Evolutionary conservation across 2,329 filamentous ascomycete genomes (phyloP).

Genomic region (Penicillium concentricum): DNA sequence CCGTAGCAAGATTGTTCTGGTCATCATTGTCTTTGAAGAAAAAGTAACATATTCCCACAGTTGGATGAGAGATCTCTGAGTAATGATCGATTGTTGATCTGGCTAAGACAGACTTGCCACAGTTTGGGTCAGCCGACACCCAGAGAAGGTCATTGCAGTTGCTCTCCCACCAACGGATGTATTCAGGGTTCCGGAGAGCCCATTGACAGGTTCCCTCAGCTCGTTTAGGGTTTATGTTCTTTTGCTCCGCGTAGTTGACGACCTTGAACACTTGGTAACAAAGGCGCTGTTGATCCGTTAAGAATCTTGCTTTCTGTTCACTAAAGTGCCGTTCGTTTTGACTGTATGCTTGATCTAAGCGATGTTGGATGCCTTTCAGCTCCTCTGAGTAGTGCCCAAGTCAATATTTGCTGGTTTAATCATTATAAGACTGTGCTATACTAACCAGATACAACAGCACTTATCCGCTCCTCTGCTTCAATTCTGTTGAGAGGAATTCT

Average conservation of each 20-base stretch:
- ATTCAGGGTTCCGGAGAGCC: conserved; percentile 29
- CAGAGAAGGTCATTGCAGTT: conserved; percentile 32
- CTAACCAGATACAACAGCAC: too few species aligned
- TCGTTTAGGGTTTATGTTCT: conserved; percentile 34
- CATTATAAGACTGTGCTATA: too few species aligned
- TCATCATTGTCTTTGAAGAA: conserved; percentile 11
- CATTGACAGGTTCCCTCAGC: conserved; percentile 35
- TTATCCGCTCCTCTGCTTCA: too few species aligned
- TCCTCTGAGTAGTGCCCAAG: too few species aligned
- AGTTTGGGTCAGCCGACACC: conserved; percentile 43
- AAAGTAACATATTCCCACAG: too few species aligned
- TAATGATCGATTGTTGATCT: conserved; percentile 35
- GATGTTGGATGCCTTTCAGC: background rate
- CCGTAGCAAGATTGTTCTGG: conserved; percentile 29
- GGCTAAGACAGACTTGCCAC: conserved; percentile 43
- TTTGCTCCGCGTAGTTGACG: conserved; percentile 28
- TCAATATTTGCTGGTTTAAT: too few species aligned
- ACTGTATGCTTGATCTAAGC: conserved; percentile 5
- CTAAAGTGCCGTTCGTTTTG: conserved; percentile 5
- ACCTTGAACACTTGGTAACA: conserved; percentile 29
- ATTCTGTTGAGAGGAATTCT: too few species aligned
- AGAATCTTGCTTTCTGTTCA: background rate
- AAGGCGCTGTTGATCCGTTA: conserved; percentile 13
- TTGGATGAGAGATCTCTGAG: background rate
- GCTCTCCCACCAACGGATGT: conserved; percentile 27